These are phyloP conservation scores for Lunasporangiospora selenospora DNA, from an alignment of 192 early-diverging fungal genomes.

Conservation along the genomic window DNA sequence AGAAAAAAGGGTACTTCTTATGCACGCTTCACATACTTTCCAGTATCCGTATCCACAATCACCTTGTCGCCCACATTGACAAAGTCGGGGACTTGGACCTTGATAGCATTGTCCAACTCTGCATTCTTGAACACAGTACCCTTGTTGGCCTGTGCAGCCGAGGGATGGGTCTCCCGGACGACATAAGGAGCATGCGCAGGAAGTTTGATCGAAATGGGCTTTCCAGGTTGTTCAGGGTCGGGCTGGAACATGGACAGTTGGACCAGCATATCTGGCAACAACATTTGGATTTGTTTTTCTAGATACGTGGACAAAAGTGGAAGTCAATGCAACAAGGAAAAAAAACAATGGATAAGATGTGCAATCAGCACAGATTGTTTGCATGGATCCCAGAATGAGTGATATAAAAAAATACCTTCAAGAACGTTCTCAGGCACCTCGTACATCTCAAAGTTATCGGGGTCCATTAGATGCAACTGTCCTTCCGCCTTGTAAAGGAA, in stretches of 20 bases:
- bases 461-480: conserved; percentile 72
- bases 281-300: conserved; percentile 30
- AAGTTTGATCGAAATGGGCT: conserved; percentile 67
- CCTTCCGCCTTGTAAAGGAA: conserved; percentile 74
- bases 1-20: conserved; percentile 5
- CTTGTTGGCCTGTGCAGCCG: conserved; percentile 66
- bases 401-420: conserved; percentile 59
- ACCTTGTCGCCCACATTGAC: conserved; percentile 79
- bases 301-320: background rate
- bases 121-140: conserved; percentile 75
- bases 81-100: conserved; percentile 83
- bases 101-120: conserved; percentile 66
- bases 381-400: background rate
- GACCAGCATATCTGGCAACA: conserved; percentile 34
- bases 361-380: background rate
- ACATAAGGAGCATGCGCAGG: conserved; percentile 64
- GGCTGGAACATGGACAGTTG: conserved; percentile 37
- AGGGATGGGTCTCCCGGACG: conserved; percentile 56
- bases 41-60: conserved; percentile 69
- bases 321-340: background rate
- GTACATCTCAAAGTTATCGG: conserved; percentile 75
- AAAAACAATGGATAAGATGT: background rate
- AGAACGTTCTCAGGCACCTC: conserved; percentile 60
- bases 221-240: conserved; percentile 57
- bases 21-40: conserved; percentile 70